phyloP scores from a whole-genome alignment of 2,329 filamentous ascomycete genomes.

The Penicillium brasilianum region DNA sequence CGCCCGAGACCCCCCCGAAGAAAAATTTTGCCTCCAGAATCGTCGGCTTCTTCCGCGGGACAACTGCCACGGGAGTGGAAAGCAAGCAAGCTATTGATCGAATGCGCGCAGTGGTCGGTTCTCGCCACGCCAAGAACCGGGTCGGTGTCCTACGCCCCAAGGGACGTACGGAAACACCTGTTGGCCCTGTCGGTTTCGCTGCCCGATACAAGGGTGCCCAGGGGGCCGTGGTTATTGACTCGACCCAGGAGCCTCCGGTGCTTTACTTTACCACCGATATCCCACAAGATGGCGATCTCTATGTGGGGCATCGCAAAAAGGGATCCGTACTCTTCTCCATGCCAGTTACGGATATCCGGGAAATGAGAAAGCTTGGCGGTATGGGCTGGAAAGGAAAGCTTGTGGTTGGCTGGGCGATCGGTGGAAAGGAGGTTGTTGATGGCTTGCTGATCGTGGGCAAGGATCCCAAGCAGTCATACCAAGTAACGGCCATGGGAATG shows the following conservation, averaged over 20 bases:
- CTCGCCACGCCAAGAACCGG: conserved; percentile 68
- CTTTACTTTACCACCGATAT: conserved; percentile 66
- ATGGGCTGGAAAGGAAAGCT: conserved; percentile 84
- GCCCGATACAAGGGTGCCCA: conserved; percentile 71
- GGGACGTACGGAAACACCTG: conserved; percentile 46
- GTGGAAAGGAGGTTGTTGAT: conserved; percentile 73
- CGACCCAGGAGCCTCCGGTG: conserved; percentile 35
- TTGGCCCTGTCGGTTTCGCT: conserved; percentile 75
- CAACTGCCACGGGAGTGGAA: conserved; percentile 73
- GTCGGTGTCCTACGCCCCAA: conserved; percentile 68
- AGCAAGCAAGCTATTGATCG: conserved; percentile 74
- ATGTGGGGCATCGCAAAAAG: conserved; percentile 54
- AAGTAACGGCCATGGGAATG: conserved; percentile 72
- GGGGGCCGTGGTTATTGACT: conserved; percentile 69
- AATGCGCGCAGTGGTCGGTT: conserved; percentile 67
- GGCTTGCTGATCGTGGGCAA: conserved; percentile 69
- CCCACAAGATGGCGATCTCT: conserved; percentile 44
- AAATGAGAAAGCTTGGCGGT: conserved; percentile 78
- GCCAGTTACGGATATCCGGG: conserved; percentile 70
- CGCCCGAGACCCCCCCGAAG: conserved; percentile 19
- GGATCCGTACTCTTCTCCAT: conserved; percentile 69
- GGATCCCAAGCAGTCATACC: conserved; percentile 56
- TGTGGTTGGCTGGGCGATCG: conserved; percentile 77
- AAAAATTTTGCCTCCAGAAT: conserved; percentile 54
- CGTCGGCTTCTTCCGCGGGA: conserved; percentile 70